Base-by-base conservation (phyloP, 106 monocot species). In the Platanthera zijinensis region DNA sequence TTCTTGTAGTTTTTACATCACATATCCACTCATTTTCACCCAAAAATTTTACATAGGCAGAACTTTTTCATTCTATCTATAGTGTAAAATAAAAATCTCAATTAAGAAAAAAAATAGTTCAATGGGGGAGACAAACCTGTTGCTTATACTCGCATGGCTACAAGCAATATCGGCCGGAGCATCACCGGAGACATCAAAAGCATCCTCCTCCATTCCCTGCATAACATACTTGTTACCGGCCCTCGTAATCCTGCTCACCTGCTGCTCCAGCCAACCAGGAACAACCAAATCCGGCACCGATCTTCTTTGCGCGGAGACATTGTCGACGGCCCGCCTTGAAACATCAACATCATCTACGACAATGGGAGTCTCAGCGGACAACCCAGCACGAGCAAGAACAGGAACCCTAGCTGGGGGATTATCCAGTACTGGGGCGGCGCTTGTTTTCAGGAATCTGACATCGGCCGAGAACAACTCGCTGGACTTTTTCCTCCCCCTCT, bases 181-280 rank as follows among this genome's bases (percentile, higher is more conserved):
- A 51, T 51, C 51, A 51, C 9, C 17, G 22, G 50, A 51, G 22
- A 18, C 21, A 72, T 72, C 18, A 21, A 46, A 72, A 72, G 14
- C 72, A 51, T 21, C 72, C 5, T 14, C 51, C 10, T 46, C 49
- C 51, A 46, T 72, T 50, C 51, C 72, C 72, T 72, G 72, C 18
- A 72, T 19, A 2, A 72, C 19, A 51, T 50, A 72, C 72, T 72
- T 72, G 72, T 5, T 72, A 21, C 50, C 72, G 50, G 72, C 51
- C 72, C 10, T 50, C 10, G 72, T 72, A 50, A 72, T 72, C 72
- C 72, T 72, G 51, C 51, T 72, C 10, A 72, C 72, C 15, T 72
- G 72, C 14, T 72, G 18, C 72, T 72, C 72, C 50, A 72, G 72
- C 72, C 72, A 72, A 51, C 72, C 6, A 51, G 72, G 72, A 72